Evolutionary conservation across 2,329 filamentous ascomycete genomes (phyloP), one percentile per base, ranked within the genome.

Genomic region (Pestalotiopsis sp.): DNA sequence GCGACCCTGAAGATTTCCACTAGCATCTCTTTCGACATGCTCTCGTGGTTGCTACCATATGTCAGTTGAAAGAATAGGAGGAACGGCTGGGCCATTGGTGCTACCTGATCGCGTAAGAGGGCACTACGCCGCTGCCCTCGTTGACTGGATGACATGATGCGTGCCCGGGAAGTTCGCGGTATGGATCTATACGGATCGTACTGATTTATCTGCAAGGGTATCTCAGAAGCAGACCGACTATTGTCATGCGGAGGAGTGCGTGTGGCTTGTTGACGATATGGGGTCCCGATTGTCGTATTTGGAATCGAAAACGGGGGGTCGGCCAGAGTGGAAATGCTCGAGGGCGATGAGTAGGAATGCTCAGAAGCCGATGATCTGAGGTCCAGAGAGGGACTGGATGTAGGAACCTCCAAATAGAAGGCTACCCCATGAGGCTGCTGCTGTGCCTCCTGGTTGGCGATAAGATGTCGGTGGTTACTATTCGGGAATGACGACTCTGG

Each of bases 321-420:
- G 20, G 4, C 20, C 20, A 9, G 20, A n/a, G 20, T 20, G n/a
- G 17, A 52, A 52, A 17, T 20, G 45, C 17, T 7, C n/a, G 17
- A n/a, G 5, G 2, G 17, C 0, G 45, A 20, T 9, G 11, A n/a
- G 45, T n/a, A 20, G 5, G n/a, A 52, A 9, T 6, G 17, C 1
- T 52, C 5, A 3, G 20, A 7, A 52, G 11, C 5, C 45, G n/a
- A 2, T 52, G n/a, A 9, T 9, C 6, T 52, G 2, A 9, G 11
- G 0, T 4, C 17, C 3, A 23, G 2, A 0, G 1, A 5, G 4
- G 41, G 6, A 1, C 20, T 20, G 7, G 1, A 6, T 2, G 14
- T 1, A 9, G 2, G n/a, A 9, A n/a, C 7, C 9, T 0, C 4
- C 4, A 52, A 23, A 3, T 9, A 1, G 17, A 9, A 52, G 7